These are phyloP conservation scores for Oxytropis ochrocephala DNA, from an alignment of 306 rosid species.

Conservation along the genomic window DNA sequence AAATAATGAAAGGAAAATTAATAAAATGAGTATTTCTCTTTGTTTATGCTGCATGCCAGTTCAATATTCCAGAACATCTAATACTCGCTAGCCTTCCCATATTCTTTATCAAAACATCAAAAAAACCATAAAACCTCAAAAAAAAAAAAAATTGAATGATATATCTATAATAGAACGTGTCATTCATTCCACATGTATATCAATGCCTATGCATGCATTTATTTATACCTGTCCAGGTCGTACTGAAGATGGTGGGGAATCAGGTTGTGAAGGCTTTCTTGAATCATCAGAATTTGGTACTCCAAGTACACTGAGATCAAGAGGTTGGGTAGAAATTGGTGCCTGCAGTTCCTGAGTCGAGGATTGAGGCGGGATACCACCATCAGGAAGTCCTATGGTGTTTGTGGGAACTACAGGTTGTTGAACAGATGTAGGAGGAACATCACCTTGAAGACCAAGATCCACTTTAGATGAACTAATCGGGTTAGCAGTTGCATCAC, in stretches of 20 bases:
- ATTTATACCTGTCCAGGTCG: slow-evolving; percentile 89
- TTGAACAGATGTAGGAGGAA: slow-evolving; percentile 59
- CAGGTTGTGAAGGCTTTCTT: slow-evolving; percentile 45
- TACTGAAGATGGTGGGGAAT: slow-evolving; percentile 66
- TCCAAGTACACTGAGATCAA: slow-evolving; percentile 91
- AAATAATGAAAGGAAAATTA: slow-evolving; percentile 1
- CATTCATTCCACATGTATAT: not conserved
- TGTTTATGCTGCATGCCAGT: not conserved
- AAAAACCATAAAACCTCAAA: slow-evolving; percentile 2
- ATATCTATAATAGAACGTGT: not conserved
- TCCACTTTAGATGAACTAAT: slow-evolving; percentile 41
- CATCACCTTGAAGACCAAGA: slow-evolving; percentile 53
- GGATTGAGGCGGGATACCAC: slow-evolving; percentile 78
- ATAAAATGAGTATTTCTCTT: not conserved
- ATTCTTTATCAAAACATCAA: not conserved
- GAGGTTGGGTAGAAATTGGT: slow-evolving; percentile 67
- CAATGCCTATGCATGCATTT: slow-evolving; percentile 9
- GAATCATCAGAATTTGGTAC: slow-evolving; percentile 48
- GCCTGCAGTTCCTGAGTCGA: slow-evolving; percentile 48
- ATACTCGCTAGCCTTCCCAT: slow-evolving; percentile 4
- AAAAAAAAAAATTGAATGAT: not conserved
- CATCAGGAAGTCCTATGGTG: slow-evolving; percentile 75
- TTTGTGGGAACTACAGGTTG: slow-evolving; percentile 44
- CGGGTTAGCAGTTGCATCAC: slow-evolving; percentile 37
- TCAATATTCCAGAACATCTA: slow-evolving; percentile 1